Evolutionary conservation across 1,139 yeast species (phyloP).

Genomic region (Sugiyamaella grinbergsii): DNA sequence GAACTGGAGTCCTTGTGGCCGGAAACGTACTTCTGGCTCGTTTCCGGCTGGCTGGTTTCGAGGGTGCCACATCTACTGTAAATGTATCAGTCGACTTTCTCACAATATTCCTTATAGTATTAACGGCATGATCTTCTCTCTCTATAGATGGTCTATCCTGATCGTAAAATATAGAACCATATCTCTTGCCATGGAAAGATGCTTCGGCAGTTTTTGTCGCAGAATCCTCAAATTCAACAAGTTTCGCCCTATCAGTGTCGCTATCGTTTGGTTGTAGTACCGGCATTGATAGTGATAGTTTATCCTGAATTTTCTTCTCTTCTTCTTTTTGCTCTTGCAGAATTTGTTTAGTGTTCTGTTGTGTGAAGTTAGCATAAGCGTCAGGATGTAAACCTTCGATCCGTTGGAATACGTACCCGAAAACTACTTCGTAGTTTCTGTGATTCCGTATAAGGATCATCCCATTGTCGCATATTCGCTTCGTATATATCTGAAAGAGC

Average conservation of each 20-base stretch:
- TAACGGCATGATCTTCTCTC: neutral
- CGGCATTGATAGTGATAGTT: conserved; percentile 26
- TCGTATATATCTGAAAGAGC: conserved; percentile 23
- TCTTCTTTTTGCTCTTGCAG: conserved; percentile 24
- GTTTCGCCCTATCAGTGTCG: conserved; percentile 21
- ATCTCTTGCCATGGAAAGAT: neutral
- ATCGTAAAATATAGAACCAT: conserved; percentile 10
- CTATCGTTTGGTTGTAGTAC: conserved; percentile 20
- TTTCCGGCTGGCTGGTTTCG: neutral
- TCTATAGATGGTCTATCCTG: neutral
- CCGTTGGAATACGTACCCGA: conserved; percentile 17
- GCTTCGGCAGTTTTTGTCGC: neutral
- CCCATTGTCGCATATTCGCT: conserved; percentile 30
- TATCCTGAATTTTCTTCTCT: conserved; percentile 24
- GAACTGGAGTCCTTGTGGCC: too few species aligned
- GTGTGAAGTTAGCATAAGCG: too few species aligned
- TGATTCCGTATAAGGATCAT: conserved; percentile 30
- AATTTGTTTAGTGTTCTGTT: conserved; percentile 10
- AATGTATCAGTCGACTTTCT: conserved; percentile 10
- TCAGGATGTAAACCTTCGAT: neutral
- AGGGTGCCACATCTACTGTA: neutral
- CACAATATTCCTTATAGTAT: conserved; percentile 12
- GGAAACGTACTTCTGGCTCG: neutral
- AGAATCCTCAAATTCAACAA: conserved; percentile 12
- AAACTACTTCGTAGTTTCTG: conserved; percentile 30